Conservation (phyloP, 106 monocot species). For the Ottelia alismoides region DNA sequence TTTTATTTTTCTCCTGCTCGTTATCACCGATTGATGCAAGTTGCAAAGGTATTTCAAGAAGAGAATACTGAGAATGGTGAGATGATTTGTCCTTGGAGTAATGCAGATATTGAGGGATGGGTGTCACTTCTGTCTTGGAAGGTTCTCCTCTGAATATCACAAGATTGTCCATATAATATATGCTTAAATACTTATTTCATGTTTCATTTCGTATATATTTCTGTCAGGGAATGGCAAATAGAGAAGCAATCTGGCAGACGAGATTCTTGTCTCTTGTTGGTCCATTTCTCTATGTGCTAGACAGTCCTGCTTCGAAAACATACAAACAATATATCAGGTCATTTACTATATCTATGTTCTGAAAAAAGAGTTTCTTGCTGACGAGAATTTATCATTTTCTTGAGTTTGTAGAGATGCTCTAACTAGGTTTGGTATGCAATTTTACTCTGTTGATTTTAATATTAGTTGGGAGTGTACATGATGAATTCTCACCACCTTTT, state of each 20-base stretch:
- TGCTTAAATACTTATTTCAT: not conserved
- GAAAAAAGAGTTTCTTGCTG: too few relatives aligned
- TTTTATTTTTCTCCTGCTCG: conserved; percentile 97
- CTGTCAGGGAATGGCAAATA: conserved; percentile 84
- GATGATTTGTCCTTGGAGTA: conserved; percentile 44
- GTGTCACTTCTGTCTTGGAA: conserved; percentile 85
- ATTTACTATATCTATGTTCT: too few relatives aligned
- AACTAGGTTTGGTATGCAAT: too few relatives aligned
- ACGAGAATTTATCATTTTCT: too few relatives aligned
- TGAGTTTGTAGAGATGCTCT: too few relatives aligned
- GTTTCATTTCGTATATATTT: conserved; percentile 3
- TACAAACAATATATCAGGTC: conserved; percentile 91
- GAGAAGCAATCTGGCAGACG: conserved; percentile 92
- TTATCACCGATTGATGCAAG: conserved; percentile 81
- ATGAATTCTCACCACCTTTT: too few relatives aligned
- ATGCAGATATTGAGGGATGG: conserved; percentile 94
- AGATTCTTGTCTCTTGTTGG: conserved; percentile 84
- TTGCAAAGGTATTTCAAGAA: conserved; percentile 72
- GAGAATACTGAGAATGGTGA: conserved; percentile 22
- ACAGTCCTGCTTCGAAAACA: conserved; percentile 53
- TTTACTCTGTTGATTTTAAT: too few relatives aligned
- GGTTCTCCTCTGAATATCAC: conserved; percentile 25
- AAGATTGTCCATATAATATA: not conserved
- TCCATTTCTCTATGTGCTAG: conserved; percentile 83
- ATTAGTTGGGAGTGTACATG: too few relatives aligned